phyloP scores from a whole-genome alignment of 1,284 basidiomycete species.

The Microbotryomycetes sp. region DNA sequence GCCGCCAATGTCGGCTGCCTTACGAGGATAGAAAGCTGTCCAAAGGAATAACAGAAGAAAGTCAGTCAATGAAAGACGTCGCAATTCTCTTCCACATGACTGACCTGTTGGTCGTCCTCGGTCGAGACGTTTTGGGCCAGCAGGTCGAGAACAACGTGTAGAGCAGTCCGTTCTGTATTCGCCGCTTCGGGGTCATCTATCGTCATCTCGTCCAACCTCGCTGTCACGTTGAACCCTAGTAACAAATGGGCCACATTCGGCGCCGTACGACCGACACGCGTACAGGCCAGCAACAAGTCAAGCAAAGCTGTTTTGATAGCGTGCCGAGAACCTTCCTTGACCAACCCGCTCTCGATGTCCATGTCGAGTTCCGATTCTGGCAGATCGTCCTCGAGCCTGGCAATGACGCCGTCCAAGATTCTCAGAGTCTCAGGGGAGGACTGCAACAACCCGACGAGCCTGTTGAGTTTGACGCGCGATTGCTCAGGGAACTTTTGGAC shows the following conservation, averaged over 20 bases:
- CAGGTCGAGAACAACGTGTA: slow-evolving; percentile 74
- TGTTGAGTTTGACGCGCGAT: slow-evolving; percentile 45
- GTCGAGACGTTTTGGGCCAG: slow-evolving; percentile 61
- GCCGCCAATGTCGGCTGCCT: slow-evolving; percentile 75
- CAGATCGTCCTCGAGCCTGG: slow-evolving; percentile 51
- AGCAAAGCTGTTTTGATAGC: slow-evolving; percentile 73
- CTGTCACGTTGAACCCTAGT: slow-evolving; percentile 59
- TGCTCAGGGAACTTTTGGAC: slow-evolving; percentile 55
- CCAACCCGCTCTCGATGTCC: slow-evolving; percentile 47
- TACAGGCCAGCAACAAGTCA: slow-evolving; percentile 75
- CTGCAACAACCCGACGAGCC: slow-evolving; percentile 70
- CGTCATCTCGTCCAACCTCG: slow-evolving; percentile 43
- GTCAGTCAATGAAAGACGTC: not conserved
- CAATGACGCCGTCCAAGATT: slow-evolving; percentile 73
- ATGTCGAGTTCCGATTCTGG: slow-evolving; percentile 38
- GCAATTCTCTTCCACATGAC: too few relatives aligned
- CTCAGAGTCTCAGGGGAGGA: slow-evolving; percentile 74
- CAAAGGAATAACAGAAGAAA: not conserved
- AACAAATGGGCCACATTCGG: slow-evolving; percentile 88
- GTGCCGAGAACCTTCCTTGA: slow-evolving; percentile 47
- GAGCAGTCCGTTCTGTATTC: slow-evolving; percentile 59
- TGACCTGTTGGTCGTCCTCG: slow-evolving; percentile 42
- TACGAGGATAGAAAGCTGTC: slow-evolving; percentile 49
- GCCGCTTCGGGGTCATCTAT: slow-evolving; percentile 53
- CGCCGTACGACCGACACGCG: slow-evolving; percentile 55